These are phyloP conservation scores for Claviceps maximensis DNA, from an alignment of 2,329 filamentous ascomycete genomes.

Conservation along the genomic window DNA sequence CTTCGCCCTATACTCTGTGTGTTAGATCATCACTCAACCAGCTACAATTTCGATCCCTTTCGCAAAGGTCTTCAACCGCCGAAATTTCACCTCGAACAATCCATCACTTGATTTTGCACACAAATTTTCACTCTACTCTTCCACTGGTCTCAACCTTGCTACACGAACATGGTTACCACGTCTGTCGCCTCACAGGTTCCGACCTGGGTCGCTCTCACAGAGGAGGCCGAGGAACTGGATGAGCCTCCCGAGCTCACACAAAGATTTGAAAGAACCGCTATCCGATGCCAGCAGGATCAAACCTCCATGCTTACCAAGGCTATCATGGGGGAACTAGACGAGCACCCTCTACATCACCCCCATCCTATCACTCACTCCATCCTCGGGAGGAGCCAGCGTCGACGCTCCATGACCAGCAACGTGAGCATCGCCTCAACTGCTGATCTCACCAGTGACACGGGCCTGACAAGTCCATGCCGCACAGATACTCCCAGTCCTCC, in stretches of 20 bases:
- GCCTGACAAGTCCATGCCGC: slow-evolving; percentile 76
- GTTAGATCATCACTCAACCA: neutral
- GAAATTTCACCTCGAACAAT: neutral
- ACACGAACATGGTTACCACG: slow-evolving; percentile 15
- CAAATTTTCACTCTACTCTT: neutral
- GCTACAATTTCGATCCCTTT: neutral
- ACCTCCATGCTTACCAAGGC: slow-evolving; percentile 82
- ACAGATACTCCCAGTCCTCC: slow-evolving; percentile 83
- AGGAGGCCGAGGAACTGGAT: slow-evolving; percentile 67
- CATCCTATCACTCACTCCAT: slow-evolving; percentile 24
- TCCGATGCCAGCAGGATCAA: slow-evolving; percentile 40
- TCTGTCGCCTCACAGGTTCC: slow-evolving; percentile 14
- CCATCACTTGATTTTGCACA: neutral
- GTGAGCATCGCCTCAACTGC: slow-evolving; percentile 71
- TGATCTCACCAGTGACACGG: slow-evolving; percentile 90
- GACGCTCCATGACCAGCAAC: slow-evolving; percentile 65
- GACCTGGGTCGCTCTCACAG: slow-evolving; percentile 24
- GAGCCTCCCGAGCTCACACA: slow-evolving; percentile 62
- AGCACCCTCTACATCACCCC: slow-evolving; percentile 30
- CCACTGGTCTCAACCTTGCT: neutral
- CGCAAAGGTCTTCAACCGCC: neutral
- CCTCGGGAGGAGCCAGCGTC: slow-evolving; percentile 25
- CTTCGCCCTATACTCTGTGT: slow-evolving; percentile 1
- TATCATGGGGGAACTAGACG: slow-evolving; percentile 54
- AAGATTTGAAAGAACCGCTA: slow-evolving; percentile 33